Percentiles rank a stretch among this genome's conserved stretches.
phyloP scores from a whole-genome alignment of 2,329 filamentous ascomycete species.

The Aspergillus costaricaensis region DNA sequence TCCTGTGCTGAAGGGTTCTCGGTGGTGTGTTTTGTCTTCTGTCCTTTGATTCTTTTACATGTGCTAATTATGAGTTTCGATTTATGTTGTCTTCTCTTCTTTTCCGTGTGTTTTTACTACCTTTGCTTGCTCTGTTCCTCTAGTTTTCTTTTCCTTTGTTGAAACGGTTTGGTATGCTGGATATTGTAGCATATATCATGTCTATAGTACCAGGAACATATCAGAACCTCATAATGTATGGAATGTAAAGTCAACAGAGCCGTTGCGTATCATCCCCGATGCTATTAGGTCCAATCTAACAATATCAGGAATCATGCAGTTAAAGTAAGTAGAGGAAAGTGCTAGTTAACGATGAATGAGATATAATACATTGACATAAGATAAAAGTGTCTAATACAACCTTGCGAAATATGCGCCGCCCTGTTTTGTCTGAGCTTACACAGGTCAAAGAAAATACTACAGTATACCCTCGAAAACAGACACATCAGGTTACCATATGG shows the following conservation, averaged over 20 bases:
- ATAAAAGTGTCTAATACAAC: constrained; percentile 24
- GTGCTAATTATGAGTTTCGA: neutral
- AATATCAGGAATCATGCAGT: too few species aligned
- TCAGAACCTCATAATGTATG: too few species aligned
- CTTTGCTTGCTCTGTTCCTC: neutral
- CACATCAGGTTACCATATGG: constrained; percentile 10
- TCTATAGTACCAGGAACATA: neutral
- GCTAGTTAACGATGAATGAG: constrained; percentile 8
- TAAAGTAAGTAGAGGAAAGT: neutral
- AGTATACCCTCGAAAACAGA: constrained; percentile 20
- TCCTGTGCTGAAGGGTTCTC: too few species aligned
- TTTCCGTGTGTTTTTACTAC: neutral
- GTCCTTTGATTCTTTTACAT: too few species aligned
- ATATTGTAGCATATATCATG: neutral
- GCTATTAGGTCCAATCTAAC: too few species aligned
- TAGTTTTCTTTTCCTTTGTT: neutral
- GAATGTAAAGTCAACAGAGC: too few species aligned
- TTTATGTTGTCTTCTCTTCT: neutral
- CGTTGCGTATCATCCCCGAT: too few species aligned
- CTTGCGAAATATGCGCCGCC: constrained; percentile 36
- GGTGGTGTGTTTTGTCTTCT: too few species aligned
- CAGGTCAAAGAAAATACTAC: constrained; percentile 5
- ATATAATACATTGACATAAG: constrained; percentile 31
- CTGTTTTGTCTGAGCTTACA: constrained; percentile 28
- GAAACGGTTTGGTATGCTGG: neutral